phyloP scores from a whole-genome alignment of 2,329 filamentous ascomycete species.

The Exophiala phaeomuriformis region DNA sequence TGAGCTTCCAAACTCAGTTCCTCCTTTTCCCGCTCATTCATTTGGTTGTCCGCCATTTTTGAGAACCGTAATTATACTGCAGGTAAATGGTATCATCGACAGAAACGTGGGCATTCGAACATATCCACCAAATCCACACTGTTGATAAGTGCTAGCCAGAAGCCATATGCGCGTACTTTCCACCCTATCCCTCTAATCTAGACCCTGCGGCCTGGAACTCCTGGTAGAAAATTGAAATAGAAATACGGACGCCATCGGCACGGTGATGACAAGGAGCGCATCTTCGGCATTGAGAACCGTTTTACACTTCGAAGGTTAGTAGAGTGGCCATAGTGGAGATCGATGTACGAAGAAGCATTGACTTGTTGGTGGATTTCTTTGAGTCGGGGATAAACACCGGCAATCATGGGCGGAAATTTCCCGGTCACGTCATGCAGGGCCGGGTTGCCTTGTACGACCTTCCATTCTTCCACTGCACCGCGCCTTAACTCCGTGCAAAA shows the following conservation, averaged over 20 bases:
- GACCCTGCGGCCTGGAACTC: neutral
- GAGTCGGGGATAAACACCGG: neutral
- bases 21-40: constrained; percentile 7
- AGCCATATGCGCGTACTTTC: neutral
- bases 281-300: neutral
- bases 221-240: neutral
- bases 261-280: neutral
- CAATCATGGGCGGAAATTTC: neutral
- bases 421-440: neutral
- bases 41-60: constrained; percentile 1
- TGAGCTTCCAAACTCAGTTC: neutral
- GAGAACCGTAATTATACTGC: too few species aligned
- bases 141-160: neutral
- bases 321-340: neutral
- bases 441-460: neutral
- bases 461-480: too few species aligned
- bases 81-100: too few species aligned
- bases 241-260: neutral
- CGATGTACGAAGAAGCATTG: neutral
- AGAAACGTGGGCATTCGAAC: too few species aligned
- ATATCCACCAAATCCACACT: too few species aligned
- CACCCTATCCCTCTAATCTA: neutral
- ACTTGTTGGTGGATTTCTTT: neutral
- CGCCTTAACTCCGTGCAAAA: too few species aligned
- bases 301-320: neutral